These are phyloP conservation scores for Pseudoneurospora amorphoporcata DNA, from an alignment of 495 filamentous ascomycete genomes.

Conservation along the genomic window DNA sequence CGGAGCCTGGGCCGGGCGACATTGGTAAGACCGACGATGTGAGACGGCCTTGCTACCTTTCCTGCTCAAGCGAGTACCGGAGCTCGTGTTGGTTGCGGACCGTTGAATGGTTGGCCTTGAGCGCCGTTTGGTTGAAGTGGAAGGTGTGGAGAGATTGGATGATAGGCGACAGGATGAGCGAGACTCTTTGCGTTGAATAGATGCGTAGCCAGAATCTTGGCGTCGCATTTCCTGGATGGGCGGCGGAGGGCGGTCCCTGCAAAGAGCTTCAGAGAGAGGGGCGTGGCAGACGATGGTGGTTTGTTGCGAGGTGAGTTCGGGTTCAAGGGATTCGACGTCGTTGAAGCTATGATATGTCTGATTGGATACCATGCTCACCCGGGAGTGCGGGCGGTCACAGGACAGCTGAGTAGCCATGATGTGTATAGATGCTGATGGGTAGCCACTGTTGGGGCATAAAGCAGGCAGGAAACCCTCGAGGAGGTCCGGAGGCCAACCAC, in stretches of 20 bases:
- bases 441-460: constrained; percentile 10
- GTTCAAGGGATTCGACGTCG: constrained; percentile 29
- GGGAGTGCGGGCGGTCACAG: constrained; percentile 29
- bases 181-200: constrained; percentile 22
- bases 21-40: constrained; percentile 11
- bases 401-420: constrained; percentile 25
- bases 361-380: constrained; percentile 31
- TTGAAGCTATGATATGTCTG: constrained; percentile 40
- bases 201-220: constrained; percentile 42
- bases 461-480: constrained; percentile 1
- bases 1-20: constrained; percentile 8
- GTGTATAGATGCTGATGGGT: background rate
- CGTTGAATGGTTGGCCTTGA: constrained; percentile 25
- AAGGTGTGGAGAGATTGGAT: constrained; percentile 12
- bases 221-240: constrained; percentile 28
- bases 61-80: constrained; percentile 15
- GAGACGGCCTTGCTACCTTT: constrained; percentile 18
- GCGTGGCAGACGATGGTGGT: constrained; percentile 1
- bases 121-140: constrained; percentile 22
- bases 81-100: constrained; percentile 21
- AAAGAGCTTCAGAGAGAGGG: background rate
- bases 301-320: constrained; percentile 5
- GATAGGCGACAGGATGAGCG: constrained; percentile 13
- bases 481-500: background rate
- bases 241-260: constrained; percentile 9